Percentiles rank a stretch among this genome's conserved stretches.
Evolutionary conservation across 257 asterid genomes (phyloP).

Genomic region (Solanum chilense): DNA sequence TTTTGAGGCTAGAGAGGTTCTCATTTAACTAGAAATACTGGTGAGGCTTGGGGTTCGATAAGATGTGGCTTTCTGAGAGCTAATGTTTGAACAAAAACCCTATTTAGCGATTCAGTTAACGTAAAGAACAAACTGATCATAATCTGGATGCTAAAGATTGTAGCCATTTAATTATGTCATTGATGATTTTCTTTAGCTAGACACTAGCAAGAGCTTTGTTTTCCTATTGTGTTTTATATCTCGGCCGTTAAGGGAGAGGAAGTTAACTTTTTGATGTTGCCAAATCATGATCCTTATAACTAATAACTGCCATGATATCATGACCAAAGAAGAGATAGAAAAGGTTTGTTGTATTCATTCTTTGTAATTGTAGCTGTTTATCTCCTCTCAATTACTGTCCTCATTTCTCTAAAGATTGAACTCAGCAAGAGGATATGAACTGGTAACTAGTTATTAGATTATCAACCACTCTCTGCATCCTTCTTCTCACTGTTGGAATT

Average conservation of each 20-base stretch:
- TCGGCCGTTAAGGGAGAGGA: neutral
- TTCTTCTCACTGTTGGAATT: neutral
- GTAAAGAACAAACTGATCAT: neutral
- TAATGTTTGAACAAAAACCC: neutral
- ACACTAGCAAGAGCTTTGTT: neutral
- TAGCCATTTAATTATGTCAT: neutral
- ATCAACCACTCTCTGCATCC: neutral
- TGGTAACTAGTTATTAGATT: neutral
- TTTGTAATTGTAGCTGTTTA: neutral
- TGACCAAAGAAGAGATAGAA: neutral
- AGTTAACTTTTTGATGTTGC: neutral
- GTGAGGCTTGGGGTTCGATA: neutral
- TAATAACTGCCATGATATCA: neutral
- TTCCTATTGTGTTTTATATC: neutral
- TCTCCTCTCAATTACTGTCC: neutral
- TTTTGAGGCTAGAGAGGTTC: neutral
- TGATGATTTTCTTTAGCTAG: neutral
- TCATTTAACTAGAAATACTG: neutral
- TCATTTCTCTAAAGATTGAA: neutral
- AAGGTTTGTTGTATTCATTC: neutral
- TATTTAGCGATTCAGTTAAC: neutral
- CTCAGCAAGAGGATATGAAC: neutral
- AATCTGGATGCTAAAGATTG: neutral
- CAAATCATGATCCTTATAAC: neutral
- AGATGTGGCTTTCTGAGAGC: neutral